Base-by-base conservation (phyloP, 176 grass and related monocot genomes). In the Musa acuminata region DNA sequence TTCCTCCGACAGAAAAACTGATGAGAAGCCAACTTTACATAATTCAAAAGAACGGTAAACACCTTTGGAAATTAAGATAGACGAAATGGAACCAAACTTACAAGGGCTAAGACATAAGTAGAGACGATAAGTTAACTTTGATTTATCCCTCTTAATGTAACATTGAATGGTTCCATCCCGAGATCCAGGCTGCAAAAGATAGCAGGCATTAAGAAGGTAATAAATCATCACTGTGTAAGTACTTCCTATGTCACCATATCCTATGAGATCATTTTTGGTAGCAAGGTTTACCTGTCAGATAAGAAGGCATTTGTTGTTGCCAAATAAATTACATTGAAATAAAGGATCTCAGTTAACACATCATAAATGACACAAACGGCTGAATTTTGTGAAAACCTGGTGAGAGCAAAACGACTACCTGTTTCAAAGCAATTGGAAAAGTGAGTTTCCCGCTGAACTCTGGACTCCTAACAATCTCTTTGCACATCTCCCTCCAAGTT, bases 401-500 rank as follows among this genome's bases (percentile, higher is more conserved):
- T 23, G 64, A 59, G 69, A 64, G 49, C 1, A 62, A 53, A 50
- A 72, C 8, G 50, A n/a, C 78, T 88, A 97, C 94, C 94, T 90
- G 94, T 81, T 97, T 97, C 57, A 97, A 79, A 79, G 94, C 93
- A 14, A 97, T 77, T 24, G 90, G 84, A 59, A 97, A 97, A 69
- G 94, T 97, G 76, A 97, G 84, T 84, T 88, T 92, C 72, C 87
- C 90, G 77, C 80, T 78, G 75, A 93, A 97, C 63, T 97, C 94
- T 4, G 94, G 94, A 80, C 75, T 93, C 80, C 85, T 81, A 74
- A 97, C 94, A 49, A 93, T 93, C 64, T 97, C 94, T 81, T 83
- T 89, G 84, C 94, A 97, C 87, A 97, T 97, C 67, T 85, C 87
- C 75, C 94, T 92, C 94, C 94, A 97, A 74, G 94, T 88, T 79